Evolutionary conservation across 1,284 basidiomycete genomes (phyloP).

Genomic region (Apiotrichum akiyoshidainum): DNA sequence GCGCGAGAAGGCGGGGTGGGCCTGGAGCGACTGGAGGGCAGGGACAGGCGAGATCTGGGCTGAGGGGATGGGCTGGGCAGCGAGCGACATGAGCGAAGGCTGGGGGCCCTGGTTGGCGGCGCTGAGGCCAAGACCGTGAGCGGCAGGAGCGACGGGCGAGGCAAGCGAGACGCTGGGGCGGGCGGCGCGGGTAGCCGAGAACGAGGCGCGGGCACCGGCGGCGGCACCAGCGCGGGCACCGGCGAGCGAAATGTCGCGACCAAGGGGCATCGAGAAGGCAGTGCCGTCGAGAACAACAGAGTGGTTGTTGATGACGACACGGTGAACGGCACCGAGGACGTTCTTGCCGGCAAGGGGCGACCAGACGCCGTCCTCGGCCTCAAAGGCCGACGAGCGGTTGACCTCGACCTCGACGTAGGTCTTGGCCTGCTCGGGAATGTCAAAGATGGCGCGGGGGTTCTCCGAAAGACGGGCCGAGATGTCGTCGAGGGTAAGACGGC

Average conservation of each 20-base stretch:
- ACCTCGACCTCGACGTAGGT: slow-evolving; percentile 92
- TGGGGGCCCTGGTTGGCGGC: slow-evolving; percentile 15
- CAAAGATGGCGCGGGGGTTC: slow-evolving; percentile 90
- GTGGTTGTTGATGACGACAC: slow-evolving; percentile 87
- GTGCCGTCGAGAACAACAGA: slow-evolving; percentile 89
- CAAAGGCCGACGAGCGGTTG: slow-evolving; percentile 68
- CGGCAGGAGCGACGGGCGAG: slow-evolving; percentile 18
- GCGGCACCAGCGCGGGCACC: slow-evolving; percentile 52
- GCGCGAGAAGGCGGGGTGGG: slow-evolving; percentile 71
- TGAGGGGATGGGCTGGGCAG: slow-evolving; percentile 20
- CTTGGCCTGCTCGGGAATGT: slow-evolving; percentile 76
- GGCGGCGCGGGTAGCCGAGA: slow-evolving; percentile 33
- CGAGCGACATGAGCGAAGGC: slow-evolving; percentile 44
- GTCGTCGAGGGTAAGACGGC: slow-evolving; percentile 77
- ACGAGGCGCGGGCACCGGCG: slow-evolving; percentile 35
- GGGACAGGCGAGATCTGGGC: slow-evolving; percentile 38
- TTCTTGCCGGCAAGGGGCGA: slow-evolving; percentile 72
- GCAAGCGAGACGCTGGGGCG: slow-evolving; percentile 35
- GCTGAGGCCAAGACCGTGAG: slow-evolving; percentile 18
- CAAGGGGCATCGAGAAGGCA: slow-evolving; percentile 60
- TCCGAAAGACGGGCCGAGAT: slow-evolving; percentile 78
- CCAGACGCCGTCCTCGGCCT: slow-evolving; percentile 60
- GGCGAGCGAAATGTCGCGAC: slow-evolving; percentile 75
- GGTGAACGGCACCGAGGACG: slow-evolving; percentile 75
- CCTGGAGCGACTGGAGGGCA: slow-evolving; percentile 54